Evolutionary conservation across 2,329 filamentous ascomycete species (phyloP), one percentile per base, ranked within the genome.

Genomic region (Colletotrichum sp.): DNA sequence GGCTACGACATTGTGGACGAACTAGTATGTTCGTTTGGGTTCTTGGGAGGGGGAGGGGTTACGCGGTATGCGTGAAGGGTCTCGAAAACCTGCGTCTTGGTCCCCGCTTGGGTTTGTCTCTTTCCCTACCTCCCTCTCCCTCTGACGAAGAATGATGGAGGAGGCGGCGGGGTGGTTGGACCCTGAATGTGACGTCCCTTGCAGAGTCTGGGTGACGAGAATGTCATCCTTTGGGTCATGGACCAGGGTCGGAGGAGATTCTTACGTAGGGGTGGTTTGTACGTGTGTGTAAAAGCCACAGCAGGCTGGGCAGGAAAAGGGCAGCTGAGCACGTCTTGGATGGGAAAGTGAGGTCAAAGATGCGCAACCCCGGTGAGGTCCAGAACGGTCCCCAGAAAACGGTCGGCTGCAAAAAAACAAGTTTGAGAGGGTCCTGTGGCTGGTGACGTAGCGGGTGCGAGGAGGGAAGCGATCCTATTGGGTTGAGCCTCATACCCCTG

Each of bases 381-480:
- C 38, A 58, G 62, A 38, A 70, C 52, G 64, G 16, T 62, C 64
- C n/a, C 43, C 43, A 52, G 43, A 52, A 52, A 38, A n/a, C 18
- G 28, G 32, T 13, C 55, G 21, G 43, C 43, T 52, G n/a, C 10
- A 52, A 48, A 75, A 75, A 75, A 73, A 65, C 70, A 75, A 75
- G 73, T 73, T 69, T 75, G 43, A 52, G 36, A 66, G 71, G 66
- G 60, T 71, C 71, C 60, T 76, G 71, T 76, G 74, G 74, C 74
- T 76, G 71, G 71, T 76, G 74, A 76, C 74, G 74, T 76, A 74
- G 71, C 15, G 52, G 30, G 52, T 34, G 48, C 24, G 24, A 8
- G 6, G 7, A n/a, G 18, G n/a, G 61, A 61, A 65, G 66, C 18
- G 3, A 10, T 28, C 61, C 55, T 34, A 75, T 75, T 75, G 74